Base-by-base conservation (phyloP, 2,329 filamentous ascomycete species). In the Malbranchea zuffiana region DNA sequence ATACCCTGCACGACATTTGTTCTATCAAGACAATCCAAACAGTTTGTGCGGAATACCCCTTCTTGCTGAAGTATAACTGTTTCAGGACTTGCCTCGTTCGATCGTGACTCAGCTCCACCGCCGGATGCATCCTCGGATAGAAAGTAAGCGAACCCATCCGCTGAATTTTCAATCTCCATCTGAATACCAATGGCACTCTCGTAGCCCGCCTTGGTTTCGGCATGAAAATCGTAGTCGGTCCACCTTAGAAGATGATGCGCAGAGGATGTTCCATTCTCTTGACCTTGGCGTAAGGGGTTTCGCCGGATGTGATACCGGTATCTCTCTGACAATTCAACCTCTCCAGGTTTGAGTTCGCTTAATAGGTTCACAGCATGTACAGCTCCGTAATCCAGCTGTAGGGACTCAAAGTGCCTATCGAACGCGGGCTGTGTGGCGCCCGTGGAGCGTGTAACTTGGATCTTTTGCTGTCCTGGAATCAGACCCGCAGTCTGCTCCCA, bases 1-100 rank as follows among this genome's bases (percentile, higher is more conserved):
- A 96, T 83, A 0, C 87, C 93, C 61, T 98, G 90, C 18, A 98
- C 85, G 18, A 96, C 68, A 54, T 98, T 98, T 5, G 90, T 98
- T 41, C 90, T 77, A 57, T 98, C 90, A 28, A 98, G 67, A 55
- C 90, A 98, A 57, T 98, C 90, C 17, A 98, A 68, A 56, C 90
- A 98, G 51, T 98, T 98, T 3, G 87, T 94, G 44, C 88, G 74
- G 58, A 96, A 96, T 4, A 93, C 75, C n/a, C 90, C 88, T 55
- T 93, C 84, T 60, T 98, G 90, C 54, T 93, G 85, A 34, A 95
- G 64, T 15, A 93, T 74, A 2, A 85, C 76, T 5, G 82, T 72
- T 3, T 69, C 62, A 39, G 62, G 59, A 37, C 41, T 59, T 45
- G 42, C 42, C 31, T 47, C 45, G 15, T 59, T 52, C 19, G 61